Evolutionary conservation across 371 early-diverging fungal genomes (phyloP).

Genomic region (Saksenaea oblongispora): DNA sequence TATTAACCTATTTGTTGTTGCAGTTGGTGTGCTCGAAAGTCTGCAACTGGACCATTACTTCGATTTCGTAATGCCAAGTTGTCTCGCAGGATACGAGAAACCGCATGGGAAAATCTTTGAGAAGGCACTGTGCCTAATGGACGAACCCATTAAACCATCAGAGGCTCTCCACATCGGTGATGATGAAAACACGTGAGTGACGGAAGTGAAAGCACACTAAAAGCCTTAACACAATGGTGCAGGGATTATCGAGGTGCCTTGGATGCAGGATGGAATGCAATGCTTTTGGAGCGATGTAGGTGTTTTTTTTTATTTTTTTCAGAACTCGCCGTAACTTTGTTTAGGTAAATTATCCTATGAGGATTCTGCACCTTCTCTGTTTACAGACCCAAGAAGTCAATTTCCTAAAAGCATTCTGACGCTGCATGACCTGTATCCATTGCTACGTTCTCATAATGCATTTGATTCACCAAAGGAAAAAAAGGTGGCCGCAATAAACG

Average conservation of each 20-base stretch:
- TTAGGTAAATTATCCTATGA: slow-evolving; percentile 33
- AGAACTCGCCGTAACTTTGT: not conserved
- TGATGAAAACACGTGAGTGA: slow-evolving; percentile 34
- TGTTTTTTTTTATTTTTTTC: not conserved
- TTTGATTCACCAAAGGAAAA: not conserved
- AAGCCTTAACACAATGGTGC: not conserved
- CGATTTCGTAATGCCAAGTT: slow-evolving; percentile 23
- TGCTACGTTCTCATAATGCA: slow-evolving; percentile 6
- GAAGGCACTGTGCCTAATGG: slow-evolving; percentile 20
- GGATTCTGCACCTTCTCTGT: slow-evolving; percentile 22
- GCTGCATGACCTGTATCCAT: slow-evolving; percentile 29
- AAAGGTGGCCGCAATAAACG: not conserved
- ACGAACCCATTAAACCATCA: slow-evolving; percentile 17
- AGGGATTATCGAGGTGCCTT: slow-evolving; percentile 26
- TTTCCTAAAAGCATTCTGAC: slow-evolving; percentile 28
- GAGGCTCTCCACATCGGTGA: slow-evolving; percentile 44
- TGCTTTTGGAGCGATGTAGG: slow-evolving; percentile 37
- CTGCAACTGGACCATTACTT: slow-evolving; percentile 16
- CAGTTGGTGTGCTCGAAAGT: slow-evolving; percentile 17
- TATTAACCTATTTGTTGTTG: not conserved
- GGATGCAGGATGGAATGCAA: slow-evolving; percentile 42
- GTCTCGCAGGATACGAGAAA: slow-evolving; percentile 18
- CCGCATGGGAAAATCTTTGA: slow-evolving; percentile 20
- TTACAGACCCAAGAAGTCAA: slow-evolving; percentile 1
- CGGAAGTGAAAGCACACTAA: not conserved